Conservation (phyloP, 78 protist genomes). For the Chrysochromulina tobinii region DNA sequence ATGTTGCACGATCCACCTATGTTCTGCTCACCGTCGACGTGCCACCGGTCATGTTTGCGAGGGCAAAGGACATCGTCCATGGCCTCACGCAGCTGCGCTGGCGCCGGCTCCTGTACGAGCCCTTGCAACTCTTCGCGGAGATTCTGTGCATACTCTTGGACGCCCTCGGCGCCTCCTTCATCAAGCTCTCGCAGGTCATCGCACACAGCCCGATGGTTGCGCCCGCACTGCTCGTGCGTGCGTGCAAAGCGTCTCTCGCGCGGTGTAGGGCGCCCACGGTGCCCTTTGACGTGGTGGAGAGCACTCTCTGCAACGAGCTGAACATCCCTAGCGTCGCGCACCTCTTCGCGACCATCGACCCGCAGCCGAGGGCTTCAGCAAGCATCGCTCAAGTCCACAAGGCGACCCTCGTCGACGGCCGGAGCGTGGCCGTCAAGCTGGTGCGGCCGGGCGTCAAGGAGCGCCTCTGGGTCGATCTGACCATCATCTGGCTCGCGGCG, state of each 20-base stretch:
- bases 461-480: background rate
- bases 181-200: background rate
- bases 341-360: slow-evolving; percentile 46
- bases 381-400: slow-evolving; percentile 70
- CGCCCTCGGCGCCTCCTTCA: background rate
- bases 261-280: background rate
- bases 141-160: background rate
- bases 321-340: background rate
- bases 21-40: too few species aligned
- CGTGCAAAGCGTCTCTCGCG: background rate
- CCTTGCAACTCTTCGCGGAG: too few species aligned
- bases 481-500: background rate
- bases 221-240: background rate
- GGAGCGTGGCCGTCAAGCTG: slow-evolving; percentile 60
- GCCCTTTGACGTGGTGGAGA: background rate
- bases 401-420: slow-evolving; percentile 45
- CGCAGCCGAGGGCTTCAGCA: slow-evolving; percentile 65
- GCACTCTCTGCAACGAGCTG: background rate
- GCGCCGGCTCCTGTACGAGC: too few species aligned
- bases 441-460: slow-evolving; percentile 50
- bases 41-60: too few species aligned
- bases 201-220: background rate
- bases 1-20: too few species aligned
- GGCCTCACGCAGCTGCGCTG: too few species aligned
- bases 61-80: too few species aligned